Percentiles rank a stretch among this genome's conserved stretches.
These are phyloP conservation scores for Xylaria bambusicola DNA, from an alignment of 495 filamentous ascomycete genomes.

Conservation along the genomic window DNA sequence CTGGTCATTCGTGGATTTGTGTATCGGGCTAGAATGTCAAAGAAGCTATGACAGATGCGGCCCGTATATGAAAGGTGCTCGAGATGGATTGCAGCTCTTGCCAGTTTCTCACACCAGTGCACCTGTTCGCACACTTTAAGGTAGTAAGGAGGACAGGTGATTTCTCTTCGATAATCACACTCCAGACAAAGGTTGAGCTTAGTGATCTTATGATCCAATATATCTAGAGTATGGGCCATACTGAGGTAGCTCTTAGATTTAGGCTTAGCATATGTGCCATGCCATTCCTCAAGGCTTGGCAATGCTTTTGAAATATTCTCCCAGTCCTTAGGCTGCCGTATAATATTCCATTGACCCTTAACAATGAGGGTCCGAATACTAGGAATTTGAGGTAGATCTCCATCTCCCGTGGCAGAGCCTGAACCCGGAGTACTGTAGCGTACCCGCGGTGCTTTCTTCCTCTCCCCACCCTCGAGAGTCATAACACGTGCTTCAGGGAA, in stretches of 20 bases:
- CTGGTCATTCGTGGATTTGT: constrained; percentile 44
- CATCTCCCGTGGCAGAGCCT: constrained; percentile 20
- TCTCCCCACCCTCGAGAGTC: constrained; percentile 75
- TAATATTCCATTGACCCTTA: constrained; percentile 76
- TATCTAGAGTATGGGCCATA: constrained; percentile 59
- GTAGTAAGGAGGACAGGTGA: constrained; percentile 54
- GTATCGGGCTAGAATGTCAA: constrained; percentile 47
- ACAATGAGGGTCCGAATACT: constrained; percentile 62
- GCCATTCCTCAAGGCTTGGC: constrained; percentile 68
- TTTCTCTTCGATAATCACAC: constrained; percentile 63
- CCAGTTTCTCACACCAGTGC: constrained; percentile 59
- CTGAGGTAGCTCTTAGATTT: constrained; percentile 68
- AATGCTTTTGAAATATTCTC: constrained; percentile 58
- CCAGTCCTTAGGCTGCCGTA: constrained; percentile 66
- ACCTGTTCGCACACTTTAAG: constrained; percentile 52
- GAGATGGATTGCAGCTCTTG: constrained; percentile 56
- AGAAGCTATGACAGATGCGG: constrained; percentile 62
- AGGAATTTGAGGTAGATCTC: constrained; percentile 46
- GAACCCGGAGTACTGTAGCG: constrained; percentile 50
- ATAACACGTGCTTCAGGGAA: constrained; percentile 64
- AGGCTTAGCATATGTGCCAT: constrained; percentile 68
- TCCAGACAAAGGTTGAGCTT: constrained; percentile 68
- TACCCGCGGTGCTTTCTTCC: constrained; percentile 68
- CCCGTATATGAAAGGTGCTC: constrained; percentile 70
- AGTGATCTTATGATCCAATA: constrained; percentile 53